Percentiles rank a stretch among this genome's conserved stretches.
Conservation (phyloP, 352 stramenopile species). For the Phytophthora constricta region DNA sequence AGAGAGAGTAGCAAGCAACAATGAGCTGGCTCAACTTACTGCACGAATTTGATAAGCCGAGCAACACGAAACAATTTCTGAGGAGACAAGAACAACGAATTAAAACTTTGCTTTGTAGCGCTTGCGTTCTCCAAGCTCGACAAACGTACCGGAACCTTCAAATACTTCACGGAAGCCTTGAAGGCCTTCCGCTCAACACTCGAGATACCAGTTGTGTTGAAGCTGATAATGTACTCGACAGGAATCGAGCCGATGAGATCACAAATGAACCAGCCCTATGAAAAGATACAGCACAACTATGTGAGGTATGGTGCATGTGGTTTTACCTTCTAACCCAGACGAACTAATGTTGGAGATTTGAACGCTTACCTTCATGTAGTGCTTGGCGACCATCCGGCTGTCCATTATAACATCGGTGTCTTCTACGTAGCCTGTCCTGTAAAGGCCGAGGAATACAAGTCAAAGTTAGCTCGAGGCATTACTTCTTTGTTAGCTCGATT, state of each 20-base stretch:
- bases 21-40: constrained; percentile 35
- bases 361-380: constrained; percentile 50
- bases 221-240: constrained; percentile 50
- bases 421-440: constrained; percentile 61
- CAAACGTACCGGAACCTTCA: constrained; percentile 61
- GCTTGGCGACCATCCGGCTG: constrained; percentile 48
- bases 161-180: constrained; percentile 68
- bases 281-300: not conserved
- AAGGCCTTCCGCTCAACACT: constrained; percentile 65
- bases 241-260: constrained; percentile 65
- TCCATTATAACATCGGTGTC: constrained; percentile 68
- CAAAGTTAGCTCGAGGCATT: not conserved
- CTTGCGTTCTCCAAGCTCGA: no score
- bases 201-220: constrained; percentile 41
- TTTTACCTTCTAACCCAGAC: not conserved
- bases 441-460: constrained; percentile 2
- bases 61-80: constrained; percentile 74
- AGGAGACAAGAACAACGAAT: not conserved
- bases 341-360: not conserved
- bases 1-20: not conserved
- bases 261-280: constrained; percentile 58
- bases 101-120: constrained; percentile 3
- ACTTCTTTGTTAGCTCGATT: not conserved
- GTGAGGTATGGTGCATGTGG: not conserved
- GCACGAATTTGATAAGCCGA: constrained; percentile 69